Conservation (phyloP, 441 rosid species). For the Gossypium davidsonii region DNA sequence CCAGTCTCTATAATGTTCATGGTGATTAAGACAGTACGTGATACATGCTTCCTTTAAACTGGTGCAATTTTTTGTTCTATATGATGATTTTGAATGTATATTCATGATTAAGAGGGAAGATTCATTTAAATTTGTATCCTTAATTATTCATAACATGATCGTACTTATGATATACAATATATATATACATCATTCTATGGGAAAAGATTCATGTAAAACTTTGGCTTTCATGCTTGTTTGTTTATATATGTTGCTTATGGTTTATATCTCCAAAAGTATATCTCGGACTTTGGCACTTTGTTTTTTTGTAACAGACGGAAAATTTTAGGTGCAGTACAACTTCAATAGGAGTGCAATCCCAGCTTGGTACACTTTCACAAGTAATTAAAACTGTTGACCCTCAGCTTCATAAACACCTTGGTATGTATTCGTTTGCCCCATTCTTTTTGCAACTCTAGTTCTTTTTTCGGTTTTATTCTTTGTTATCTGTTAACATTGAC, state of each 20-base stretch:
- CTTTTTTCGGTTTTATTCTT: not conserved
- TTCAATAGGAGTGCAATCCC: constrained; percentile 86
- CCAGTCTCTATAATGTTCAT: not conserved
- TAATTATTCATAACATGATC: not conserved
- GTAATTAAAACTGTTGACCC: constrained; percentile 81
- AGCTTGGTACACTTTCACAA: constrained; percentile 71
- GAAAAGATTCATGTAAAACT: not conserved
- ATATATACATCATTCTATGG: not conserved
- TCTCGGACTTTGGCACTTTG: constrained; percentile 6
- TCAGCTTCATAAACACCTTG: constrained; percentile 89
- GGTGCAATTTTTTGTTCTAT: not conserved
- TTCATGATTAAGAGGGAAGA: not conserved
- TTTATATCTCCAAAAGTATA: constrained; percentile 11
- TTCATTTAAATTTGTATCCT: not conserved
- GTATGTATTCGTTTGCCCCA: constrained; percentile 30
- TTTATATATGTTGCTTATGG: constrained; percentile 1
- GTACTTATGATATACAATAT: not conserved
- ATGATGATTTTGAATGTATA: not conserved
- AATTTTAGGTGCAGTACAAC: constrained; percentile 65
- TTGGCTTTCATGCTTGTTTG: not conserved
- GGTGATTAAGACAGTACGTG: not conserved
- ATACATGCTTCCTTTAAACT: not conserved
- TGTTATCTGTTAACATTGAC: constrained; percentile 1
- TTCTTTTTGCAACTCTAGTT: constrained; percentile 6
- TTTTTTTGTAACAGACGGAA: constrained; percentile 57